Evolutionary conservation across 192 early-diverging fungal species (phyloP).

Genomic region (Rhizophagus clarus): DNA sequence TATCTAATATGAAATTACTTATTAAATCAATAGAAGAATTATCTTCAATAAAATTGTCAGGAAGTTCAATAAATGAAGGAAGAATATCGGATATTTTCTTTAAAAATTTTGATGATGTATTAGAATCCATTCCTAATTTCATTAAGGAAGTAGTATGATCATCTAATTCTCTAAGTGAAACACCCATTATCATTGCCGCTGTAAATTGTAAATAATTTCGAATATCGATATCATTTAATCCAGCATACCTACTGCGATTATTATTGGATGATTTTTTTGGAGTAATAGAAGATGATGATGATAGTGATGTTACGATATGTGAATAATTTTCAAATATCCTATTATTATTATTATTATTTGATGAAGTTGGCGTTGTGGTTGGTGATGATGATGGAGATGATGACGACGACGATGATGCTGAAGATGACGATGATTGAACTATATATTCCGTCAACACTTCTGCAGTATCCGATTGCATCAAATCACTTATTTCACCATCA

Average conservation of each 20-base stretch:
- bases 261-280: neutral
- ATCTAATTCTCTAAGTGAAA: slow-evolving; percentile 2
- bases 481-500: no score
- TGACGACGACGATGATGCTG: no score
- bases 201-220: slow-evolving; percentile 8
- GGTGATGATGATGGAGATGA: no score
- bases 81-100: slow-evolving; percentile 1
- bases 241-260: neutral
- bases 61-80: neutral
- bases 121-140: neutral
- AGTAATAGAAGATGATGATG: no score
- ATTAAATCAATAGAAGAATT: slow-evolving; percentile 3
- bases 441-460: no score
- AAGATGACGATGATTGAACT: no score
- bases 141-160: slow-evolving; percentile 4
- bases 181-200: neutral
- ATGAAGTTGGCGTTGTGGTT: no score
- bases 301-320: no score
- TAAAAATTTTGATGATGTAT: neutral
- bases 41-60: neutral
- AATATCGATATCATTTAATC: neutral
- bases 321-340: no score
- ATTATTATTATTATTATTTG: no score
- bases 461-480: no score
- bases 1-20: neutral